Evolutionary conservation across 169 alveolate species (phyloP).

Genomic region (Hepatocystis sp.): DNA sequence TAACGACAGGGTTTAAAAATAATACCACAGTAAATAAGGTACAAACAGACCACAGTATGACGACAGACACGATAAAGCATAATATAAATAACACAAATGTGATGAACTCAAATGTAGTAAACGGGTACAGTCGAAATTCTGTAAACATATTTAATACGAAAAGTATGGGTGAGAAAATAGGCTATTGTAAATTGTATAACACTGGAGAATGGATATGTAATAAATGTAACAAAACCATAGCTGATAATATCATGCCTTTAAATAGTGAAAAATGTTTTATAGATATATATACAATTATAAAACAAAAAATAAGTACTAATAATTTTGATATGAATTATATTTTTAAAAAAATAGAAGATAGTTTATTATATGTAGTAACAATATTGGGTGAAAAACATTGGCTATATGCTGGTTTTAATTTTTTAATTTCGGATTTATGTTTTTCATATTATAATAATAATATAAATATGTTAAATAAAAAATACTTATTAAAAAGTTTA

Average conservation of each 20-base stretch:
- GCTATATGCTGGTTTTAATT: conserved; percentile 74
- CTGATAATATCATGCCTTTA: conserved; percentile 38
- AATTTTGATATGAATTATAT: conserved; percentile 9
- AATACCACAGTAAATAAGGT: too few relatives aligned
- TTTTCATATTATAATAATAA: conserved; percentile 19
- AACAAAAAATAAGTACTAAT: conserved; percentile 29
- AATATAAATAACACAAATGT: too few relatives aligned
- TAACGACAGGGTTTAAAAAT: too few relatives aligned
- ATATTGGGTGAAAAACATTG: conserved; percentile 70
- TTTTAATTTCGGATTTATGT: conserved; percentile 54
- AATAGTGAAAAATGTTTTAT: conserved; percentile 42
- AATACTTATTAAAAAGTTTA: conserved; percentile 29
- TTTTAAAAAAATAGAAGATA: conserved; percentile 34
- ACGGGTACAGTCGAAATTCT: too few relatives aligned
- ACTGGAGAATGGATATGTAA: conserved; percentile 48
- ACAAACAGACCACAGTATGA: too few relatives aligned
- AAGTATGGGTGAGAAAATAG: conserved; percentile 28
- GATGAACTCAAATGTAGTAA: too few relatives aligned
- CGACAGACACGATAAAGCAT: too few relatives aligned
- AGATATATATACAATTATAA: conserved; percentile 28
- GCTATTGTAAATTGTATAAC: conserved; percentile 43
- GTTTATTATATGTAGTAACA: conserved; percentile 31
- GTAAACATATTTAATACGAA: conserved; percentile 44
- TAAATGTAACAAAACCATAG: conserved; percentile 20
- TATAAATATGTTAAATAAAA: conserved; percentile 2